Evolutionary conservation across 441 rosid genomes (phyloP), one percentile per base, ranked within the genome.

Genomic region (Sinapis alba): DNA sequence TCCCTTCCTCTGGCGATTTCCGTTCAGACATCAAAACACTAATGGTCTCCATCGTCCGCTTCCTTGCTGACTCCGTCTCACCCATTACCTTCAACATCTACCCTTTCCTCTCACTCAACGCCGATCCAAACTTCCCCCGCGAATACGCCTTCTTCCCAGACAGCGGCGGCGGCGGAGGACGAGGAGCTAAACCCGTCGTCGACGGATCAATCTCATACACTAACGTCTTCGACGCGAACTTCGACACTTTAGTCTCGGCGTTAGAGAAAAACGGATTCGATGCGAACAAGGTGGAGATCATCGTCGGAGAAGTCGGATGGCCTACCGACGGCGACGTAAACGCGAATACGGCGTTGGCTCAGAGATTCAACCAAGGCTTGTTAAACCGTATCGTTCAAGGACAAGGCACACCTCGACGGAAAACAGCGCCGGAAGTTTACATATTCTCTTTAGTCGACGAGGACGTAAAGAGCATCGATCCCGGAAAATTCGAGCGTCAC

Each of bases 301-400:
- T 94, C 34, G 72, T 92, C 32, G 99, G 99, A 21, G 99, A 94
- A 81, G 96, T 94, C 26, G 99, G 99, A 0, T 94, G 99, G 99
- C 99, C 97, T 0, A 88, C 97, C 0, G 99, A 94, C 41, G 97
- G 99, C 8, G 90, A 86, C 60, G 76, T 78, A 1, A 77, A 77
- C 65, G 97, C 96, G 0, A 89, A 87, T 30, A 5, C 76, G 0
- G 76, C 47, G 18, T 32, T 82, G 41, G 97, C 98, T 11, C 86
- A 81, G 51, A 79, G 89, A 45, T 94, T 94, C 84, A 92, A 90
- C 53, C 99, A 92, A 68, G 97, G 97, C 0, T 78, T 94, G 11
- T 1, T 94, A 21, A 74, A 81, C 53, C 90, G 94, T 6, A 86
- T 88, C 32, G 0, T 68, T 21, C 73, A 74, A 34, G 83, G 91